A percentile compares a stretch with the other conserved stretches of the same genome.
Evolutionary conservation across 495 filamentous ascomycete genomes (phyloP).

Genomic region (Aspergillus bertholletiae): DNA sequence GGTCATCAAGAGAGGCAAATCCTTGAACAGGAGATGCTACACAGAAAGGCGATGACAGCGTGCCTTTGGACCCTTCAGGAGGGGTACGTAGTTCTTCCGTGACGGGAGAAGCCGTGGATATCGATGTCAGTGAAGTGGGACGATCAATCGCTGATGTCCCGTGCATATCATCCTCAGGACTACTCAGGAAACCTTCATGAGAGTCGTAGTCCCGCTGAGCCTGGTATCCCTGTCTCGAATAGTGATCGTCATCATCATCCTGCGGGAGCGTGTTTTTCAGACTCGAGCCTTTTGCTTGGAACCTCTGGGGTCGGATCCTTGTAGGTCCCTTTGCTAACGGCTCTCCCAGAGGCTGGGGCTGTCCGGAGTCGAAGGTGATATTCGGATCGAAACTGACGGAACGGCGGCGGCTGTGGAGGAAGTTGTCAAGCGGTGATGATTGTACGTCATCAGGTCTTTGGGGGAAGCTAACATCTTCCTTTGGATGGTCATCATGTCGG

Average conservation of each 20-base stretch:
- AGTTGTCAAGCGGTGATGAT: constrained; percentile 41
- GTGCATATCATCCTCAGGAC: constrained; percentile 21
- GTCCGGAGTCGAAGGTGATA: constrained; percentile 35
- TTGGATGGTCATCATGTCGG: constrained; percentile 30
- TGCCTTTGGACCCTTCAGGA: constrained; percentile 42
- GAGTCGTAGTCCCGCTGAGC: constrained; percentile 26
- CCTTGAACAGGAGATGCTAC: constrained; percentile 40
- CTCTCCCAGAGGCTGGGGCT: constrained; percentile 34
- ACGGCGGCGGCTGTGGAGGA: constrained; percentile 35
- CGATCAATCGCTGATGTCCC: constrained; percentile 31
- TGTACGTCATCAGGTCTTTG: constrained; percentile 42
- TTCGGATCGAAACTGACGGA: constrained; percentile 44
- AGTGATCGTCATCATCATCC: constrained; percentile 22
- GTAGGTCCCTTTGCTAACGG: constrained; percentile 34
- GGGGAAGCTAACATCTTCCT: constrained; percentile 28
- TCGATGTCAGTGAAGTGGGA: constrained; percentile 59
- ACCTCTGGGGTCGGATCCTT: constrained; percentile 23
- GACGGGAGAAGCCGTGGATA: constrained; percentile 51
- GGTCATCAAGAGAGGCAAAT: constrained; percentile 46
- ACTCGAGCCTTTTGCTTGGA: constrained; percentile 38
- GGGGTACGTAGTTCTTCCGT: constrained; percentile 53
- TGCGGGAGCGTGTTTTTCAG: constrained; percentile 39
- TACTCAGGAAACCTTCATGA: constrained; percentile 20
- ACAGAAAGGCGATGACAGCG: constrained; percentile 51
- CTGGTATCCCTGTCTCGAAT: constrained; percentile 16